Evolutionary conservation across 352 stramenopile species (phyloP), one percentile per base, ranked within the genome.

Genomic region (Globisporangium megalacanthum): DNA sequence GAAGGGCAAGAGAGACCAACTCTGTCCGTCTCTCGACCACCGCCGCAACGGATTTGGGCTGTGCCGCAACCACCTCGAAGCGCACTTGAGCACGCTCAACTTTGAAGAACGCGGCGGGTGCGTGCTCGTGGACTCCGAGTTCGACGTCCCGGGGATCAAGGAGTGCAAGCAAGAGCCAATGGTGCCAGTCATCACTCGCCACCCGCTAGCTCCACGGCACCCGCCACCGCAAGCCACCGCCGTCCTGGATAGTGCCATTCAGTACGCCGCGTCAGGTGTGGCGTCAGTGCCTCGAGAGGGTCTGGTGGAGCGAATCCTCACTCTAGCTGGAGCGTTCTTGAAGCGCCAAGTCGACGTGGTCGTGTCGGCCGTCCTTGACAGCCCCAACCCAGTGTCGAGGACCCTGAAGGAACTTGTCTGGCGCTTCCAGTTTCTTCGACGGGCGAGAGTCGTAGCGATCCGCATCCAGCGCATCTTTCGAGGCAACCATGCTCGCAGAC

Each of bases 51-150:
- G 51, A 0, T 86, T 87, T 64, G 82, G 82, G 0, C 69, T 92
- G 61, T 92, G 82, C 25, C 74, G 77, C 20, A 88, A 89, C 56
- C 82, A 89, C 49, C 49, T 88, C 10, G 79, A 88, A 63, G 75
- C 79, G 3, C 67, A 87, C 25, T 55, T 89, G 39, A 88, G 66
- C 49, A 72, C 58, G 13, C 54, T 85, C n/a, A 59, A 53, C 15
- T 86, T 74, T 47, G 75, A 89, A 55, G 61, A 65, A n/a, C 73
- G 79, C 9, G 70, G 67, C 0, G 58, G 35, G 19, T 72, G 77
- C 20, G 33, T 72, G 19, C 60, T 87, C 11, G 70, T 77, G 9
- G 75, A 85, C 51, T 75, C 72, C 7, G 79, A 87, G 33, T 88
- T 89, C 37, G 73, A 89, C 42, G 77, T 84, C 0, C 77, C 77